These are phyloP conservation scores for Pythium vanterpoolii DNA, from an alignment of 352 stramenopile genomes.

Conservation along the genomic window DNA sequence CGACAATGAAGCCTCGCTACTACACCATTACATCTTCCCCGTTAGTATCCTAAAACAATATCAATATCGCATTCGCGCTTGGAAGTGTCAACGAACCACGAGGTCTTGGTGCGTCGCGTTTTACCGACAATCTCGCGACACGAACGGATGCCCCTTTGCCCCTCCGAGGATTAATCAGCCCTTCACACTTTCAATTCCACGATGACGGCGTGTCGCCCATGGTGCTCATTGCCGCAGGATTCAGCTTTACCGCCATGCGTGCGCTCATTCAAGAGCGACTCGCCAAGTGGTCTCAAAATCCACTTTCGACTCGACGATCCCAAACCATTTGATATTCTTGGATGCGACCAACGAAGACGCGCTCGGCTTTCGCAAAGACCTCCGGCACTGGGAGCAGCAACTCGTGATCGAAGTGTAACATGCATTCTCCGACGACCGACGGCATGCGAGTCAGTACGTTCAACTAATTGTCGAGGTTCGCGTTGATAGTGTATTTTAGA, in stretches of 20 bases:
- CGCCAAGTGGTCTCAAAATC: conserved; percentile 1
- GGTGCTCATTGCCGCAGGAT: conserved; percentile 90
- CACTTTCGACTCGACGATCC: background rate
- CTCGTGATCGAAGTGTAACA: conserved; percentile 28
- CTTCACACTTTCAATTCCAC: conserved; percentile 80
- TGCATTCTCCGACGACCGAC: conserved; percentile 25
- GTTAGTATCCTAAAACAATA: conserved; percentile 45
- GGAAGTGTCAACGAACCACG: conserved; percentile 43
- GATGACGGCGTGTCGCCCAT: conserved; percentile 72
- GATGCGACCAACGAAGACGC: conserved; percentile 27
- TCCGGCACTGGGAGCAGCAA: conserved; percentile 28
- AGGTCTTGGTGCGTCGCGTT: conserved; percentile 25
- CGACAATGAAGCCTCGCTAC: conserved; percentile 85
- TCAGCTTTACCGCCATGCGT: conserved; percentile 87
- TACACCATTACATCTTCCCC: conserved; percentile 94
- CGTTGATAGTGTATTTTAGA: conserved; percentile 21
- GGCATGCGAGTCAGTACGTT: conserved; percentile 20
- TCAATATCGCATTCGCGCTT: conserved; percentile 91
- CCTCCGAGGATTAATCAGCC: conserved; percentile 85
- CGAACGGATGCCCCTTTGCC: conserved; percentile 22
- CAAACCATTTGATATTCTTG: conserved; percentile 35
- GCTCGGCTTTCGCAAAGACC: conserved; percentile 34
- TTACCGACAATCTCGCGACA: conserved; percentile 17
- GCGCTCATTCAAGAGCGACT: conserved; percentile 37
- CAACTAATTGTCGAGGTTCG: conserved; percentile 29